These are phyloP conservation scores for Omphalea diandra DNA, from an alignment of 441 rosid genomes.

Conservation along the genomic window DNA sequence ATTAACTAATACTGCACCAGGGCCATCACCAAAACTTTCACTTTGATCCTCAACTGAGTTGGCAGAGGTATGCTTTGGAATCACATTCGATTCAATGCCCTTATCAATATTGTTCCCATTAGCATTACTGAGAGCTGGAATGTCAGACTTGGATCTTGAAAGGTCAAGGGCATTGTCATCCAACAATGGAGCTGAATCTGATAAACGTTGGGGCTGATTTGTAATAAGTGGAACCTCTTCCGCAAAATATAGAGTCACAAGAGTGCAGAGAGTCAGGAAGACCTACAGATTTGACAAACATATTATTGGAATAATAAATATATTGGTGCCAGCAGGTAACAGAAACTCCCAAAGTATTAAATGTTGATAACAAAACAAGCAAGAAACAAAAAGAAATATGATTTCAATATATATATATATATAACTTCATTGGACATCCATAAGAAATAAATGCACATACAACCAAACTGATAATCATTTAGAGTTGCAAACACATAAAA, in stretches of 20 bases:
- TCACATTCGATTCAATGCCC: slow-evolving; percentile 36
- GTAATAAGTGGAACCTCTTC: slow-evolving; percentile 69
- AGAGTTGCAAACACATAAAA: not conserved
- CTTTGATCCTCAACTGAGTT: slow-evolving; percentile 44
- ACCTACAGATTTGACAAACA: slow-evolving; percentile 48
- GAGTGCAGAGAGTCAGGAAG: slow-evolving; percentile 76
- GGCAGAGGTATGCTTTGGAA: slow-evolving; percentile 26
- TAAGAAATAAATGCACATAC: not conserved
- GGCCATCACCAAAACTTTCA: slow-evolving; percentile 63
- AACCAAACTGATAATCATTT: not conserved
- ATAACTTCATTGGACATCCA: not conserved
- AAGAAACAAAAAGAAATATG: slow-evolving; percentile 1
- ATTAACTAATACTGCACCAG: slow-evolving; percentile 90
- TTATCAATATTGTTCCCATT: slow-evolving; percentile 37
- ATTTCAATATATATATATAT: not conserved
- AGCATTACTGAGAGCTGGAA: slow-evolving; percentile 25
- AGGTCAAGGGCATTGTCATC: slow-evolving; percentile 51
- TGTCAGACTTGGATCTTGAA: slow-evolving; percentile 43
- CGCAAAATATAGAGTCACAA: slow-evolving; percentile 84
- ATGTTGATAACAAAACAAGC: not conserved
- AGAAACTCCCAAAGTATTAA: not conserved
- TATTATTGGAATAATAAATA: not conserved
- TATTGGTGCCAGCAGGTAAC: not conserved
- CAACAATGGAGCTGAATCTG: slow-evolving; percentile 83
- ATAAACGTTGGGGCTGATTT: slow-evolving; percentile 38